Evolutionary conservation across 257 asterid genomes (phyloP).

Genomic region (Nicotiana obtusifolia): DNA sequence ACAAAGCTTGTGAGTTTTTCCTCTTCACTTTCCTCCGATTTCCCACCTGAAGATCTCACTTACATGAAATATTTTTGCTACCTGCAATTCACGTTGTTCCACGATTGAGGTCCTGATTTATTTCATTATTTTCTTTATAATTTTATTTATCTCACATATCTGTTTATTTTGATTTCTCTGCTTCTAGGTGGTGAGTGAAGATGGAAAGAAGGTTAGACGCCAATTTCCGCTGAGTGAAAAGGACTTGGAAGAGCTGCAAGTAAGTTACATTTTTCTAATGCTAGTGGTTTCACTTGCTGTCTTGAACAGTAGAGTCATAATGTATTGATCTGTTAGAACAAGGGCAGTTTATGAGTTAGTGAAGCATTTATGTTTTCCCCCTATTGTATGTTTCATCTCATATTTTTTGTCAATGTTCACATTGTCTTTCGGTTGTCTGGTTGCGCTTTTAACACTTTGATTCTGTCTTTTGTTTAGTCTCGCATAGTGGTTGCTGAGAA

Average conservation of each 20-base stretch:
- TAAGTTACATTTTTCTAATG: constrained; percentile 20
- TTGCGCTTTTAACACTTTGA: not conserved
- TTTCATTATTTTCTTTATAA: not conserved
- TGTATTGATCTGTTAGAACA: not conserved
- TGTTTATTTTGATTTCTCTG: not conserved
- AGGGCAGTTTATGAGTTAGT: not conserved
- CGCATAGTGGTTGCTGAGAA: constrained; percentile 83
- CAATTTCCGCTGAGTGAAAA: constrained; percentile 51
- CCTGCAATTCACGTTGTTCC: not conserved
- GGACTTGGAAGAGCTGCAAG: constrained; percentile 89
- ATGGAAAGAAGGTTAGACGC: constrained; percentile 76
- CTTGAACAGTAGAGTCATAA: not conserved
- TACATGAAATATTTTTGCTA: not conserved
- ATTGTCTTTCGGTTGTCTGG: not conserved
- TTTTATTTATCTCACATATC: not conserved
- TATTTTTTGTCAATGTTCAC: not conserved
- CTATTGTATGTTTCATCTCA: not conserved
- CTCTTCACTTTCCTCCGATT: not conserved
- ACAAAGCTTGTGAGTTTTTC: constrained; percentile 51
- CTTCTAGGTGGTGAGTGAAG: constrained; percentile 72
- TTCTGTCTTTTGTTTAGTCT: constrained; percentile 33
- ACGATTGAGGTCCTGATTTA: not conserved
- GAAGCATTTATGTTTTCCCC: not conserved
- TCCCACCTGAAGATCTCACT: not conserved
- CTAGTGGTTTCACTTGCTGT: not conserved